Conservation (phyloP, 73 alveolate species). For the Breviolum minutum region DNA sequence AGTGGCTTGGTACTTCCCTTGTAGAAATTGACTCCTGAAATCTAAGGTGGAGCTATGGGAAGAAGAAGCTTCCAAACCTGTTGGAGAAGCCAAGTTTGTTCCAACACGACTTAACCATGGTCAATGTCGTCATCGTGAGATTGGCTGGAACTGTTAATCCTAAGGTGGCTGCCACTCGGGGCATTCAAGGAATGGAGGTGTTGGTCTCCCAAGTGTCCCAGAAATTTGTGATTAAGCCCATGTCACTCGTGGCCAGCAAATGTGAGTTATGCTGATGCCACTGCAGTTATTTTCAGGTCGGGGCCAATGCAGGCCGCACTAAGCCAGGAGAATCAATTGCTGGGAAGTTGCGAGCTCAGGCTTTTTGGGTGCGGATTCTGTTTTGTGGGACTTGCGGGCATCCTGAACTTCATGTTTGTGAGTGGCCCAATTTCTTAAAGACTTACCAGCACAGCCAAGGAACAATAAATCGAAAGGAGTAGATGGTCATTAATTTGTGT, state of each 20-base stretch:
- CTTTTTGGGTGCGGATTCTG: neutral
- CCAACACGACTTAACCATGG: too few species aligned
- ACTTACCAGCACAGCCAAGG: too few species aligned
- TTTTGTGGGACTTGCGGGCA: neutral
- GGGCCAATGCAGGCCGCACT: conserved; percentile 92
- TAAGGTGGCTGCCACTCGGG: conserved; percentile 72
- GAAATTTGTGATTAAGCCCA: too few species aligned
- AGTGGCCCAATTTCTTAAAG: too few species aligned
- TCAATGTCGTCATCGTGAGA: neutral
- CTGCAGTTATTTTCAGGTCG: conserved; percentile 9
- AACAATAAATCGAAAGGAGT: too few species aligned
- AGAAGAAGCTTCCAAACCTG: conserved; percentile 75
- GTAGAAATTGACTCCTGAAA: neutral
- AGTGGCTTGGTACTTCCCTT: neutral
- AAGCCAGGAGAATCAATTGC: conserved; percentile 81
- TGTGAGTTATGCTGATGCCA: neutral
- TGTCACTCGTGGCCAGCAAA: too few species aligned
- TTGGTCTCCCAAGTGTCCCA: neutral
- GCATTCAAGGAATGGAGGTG: conserved; percentile 89
- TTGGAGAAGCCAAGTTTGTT: neutral
- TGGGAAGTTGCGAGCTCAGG: conserved; percentile 36
- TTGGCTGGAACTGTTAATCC: neutral
- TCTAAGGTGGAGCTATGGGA: conserved; percentile 79
- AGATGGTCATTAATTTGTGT: too few species aligned
- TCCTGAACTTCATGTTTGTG: neutral